Percentiles rank a stretch among this genome's conserved stretches.
phyloP scores from a whole-genome alignment of 345 rosid species.

The Bretschneidera sinensis region DNA sequence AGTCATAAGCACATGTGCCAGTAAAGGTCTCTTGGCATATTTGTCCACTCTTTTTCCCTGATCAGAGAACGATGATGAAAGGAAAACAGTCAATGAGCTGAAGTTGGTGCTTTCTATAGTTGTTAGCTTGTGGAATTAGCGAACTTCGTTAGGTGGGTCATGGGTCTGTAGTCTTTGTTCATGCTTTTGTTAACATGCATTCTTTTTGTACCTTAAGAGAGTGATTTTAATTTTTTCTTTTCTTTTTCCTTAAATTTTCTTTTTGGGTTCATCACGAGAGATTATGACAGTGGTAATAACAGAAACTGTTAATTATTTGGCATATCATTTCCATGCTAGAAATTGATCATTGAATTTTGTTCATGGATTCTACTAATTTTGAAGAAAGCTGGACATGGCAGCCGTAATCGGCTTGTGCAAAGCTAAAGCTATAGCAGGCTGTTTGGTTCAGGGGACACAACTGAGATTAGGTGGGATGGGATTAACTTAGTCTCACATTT shows the following conservation, averaged over 20 bases:
- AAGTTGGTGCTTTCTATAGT: constrained; percentile 20
- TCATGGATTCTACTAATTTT: too few relatives aligned
- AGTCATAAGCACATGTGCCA: constrained; percentile 27
- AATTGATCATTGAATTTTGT: too few relatives aligned
- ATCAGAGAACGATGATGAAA: constrained; percentile 28
- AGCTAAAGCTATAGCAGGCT: too few relatives aligned
- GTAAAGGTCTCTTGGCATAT: neutral
- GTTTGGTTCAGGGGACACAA: too few relatives aligned
- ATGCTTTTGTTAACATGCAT: constrained; percentile 26
- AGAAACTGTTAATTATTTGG: constrained; percentile 29
- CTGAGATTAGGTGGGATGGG: too few relatives aligned
- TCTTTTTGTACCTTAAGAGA: constrained; percentile 34
- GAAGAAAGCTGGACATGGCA: too few relatives aligned
- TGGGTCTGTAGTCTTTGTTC: constrained; percentile 16
- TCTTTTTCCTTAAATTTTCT: neutral
- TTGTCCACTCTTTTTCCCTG: constrained; percentile 20
- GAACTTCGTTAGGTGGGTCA: constrained; percentile 21
- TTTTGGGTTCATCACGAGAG: constrained; percentile 19
- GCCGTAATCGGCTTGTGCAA: too few relatives aligned
- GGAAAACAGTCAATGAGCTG: constrained; percentile 25
- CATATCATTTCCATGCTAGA: neutral
- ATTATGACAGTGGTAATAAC: constrained; percentile 22
- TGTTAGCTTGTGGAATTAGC: constrained; percentile 31
- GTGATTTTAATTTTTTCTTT: neutral
- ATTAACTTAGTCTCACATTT: too few relatives aligned